Evolutionary conservation across 192 early-diverging fungal genomes (phyloP), one percentile per base, ranked within the genome.

Genomic region (Phycomyces nitens): DNA sequence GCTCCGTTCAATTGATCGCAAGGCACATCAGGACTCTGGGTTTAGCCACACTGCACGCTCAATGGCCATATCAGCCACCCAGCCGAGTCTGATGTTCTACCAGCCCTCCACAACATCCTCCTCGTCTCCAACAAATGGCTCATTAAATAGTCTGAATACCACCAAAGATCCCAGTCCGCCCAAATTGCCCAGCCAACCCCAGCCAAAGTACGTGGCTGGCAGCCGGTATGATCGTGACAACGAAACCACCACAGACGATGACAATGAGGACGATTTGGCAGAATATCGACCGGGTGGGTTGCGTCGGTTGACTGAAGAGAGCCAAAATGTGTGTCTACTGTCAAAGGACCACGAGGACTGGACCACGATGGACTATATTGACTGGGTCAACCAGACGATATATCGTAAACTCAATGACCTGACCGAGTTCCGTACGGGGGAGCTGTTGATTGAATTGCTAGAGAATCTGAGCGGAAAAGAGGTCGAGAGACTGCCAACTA

Each of bases 401-500:
- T 44, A 64, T 21, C 52, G 66, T 1, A 68, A 73, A 18, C 69
- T 69, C 21, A 66, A 72, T 27, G 66, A 76, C 24, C 58, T 71
- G 20, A 62, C 65, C 10, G 79, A 76, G 1, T 56, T 83, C n/a
- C 66, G 76, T 2, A 76, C 74, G 3, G 81, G 81, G 6, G 78
- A 78, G 15, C 57, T 71, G 3, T 69, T 83, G 14, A 67, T 83
- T 15, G 73, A 75, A 16, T 58, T 83, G 50, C 68, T 83, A 27
- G 78, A 83, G 20, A 42, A 56, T 26, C 49, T 83, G 20, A 78
- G 78, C 10, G 75, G 78, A 1, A 77, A 83, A 56, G 66, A 71
- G n/a, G 77, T 83, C 12, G 71, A 72, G 59, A 60, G 75, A 9
- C 69, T 72, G 24, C 81, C 76, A 3, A 64, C 72, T 42, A 68